phyloP scores from a whole-genome alignment of 352 stramenopile species.

The Phytophthora constricta region DNA sequence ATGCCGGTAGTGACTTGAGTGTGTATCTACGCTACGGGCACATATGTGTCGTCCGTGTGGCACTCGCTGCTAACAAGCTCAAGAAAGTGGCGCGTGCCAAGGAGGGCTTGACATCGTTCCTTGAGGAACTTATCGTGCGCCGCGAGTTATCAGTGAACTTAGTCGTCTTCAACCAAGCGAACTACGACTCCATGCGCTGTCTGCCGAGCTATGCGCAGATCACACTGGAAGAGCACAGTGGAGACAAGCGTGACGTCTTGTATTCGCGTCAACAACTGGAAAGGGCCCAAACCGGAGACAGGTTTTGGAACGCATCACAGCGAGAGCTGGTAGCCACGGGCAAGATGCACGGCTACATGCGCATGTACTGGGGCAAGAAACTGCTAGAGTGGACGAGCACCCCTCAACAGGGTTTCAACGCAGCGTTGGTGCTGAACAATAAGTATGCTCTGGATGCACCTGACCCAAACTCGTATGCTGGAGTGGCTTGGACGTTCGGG shows the following conservation, averaged over 20 bases:
- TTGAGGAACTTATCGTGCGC: conserved; percentile 98
- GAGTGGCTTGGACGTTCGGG: conserved; percentile 85
- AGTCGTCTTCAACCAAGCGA: conserved; percentile 95
- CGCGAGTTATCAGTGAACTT: conserved; percentile 98
- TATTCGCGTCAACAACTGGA: conserved; percentile 95
- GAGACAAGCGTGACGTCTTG: conserved; percentile 87
- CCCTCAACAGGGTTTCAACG: conserved; percentile 91
- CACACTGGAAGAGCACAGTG: conserved; percentile 91
- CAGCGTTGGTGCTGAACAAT: conserved; percentile 97
- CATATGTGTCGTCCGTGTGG: conserved; percentile 74
- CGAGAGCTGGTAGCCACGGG: conserved; percentile 94
- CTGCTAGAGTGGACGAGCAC: conserved; percentile 97
- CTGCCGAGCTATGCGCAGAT: conserved; percentile 92
- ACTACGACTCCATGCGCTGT: conserved; percentile 96
- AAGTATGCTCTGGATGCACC: conserved; percentile 97
- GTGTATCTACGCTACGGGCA: conserved; percentile 96
- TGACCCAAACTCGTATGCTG: conserved; percentile 95
- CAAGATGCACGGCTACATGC: conserved; percentile 93
- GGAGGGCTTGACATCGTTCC: conserved; percentile 90
- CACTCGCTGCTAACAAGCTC: conserved; percentile 60
- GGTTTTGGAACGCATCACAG: conserved; percentile 99
- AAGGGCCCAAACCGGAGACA: conserved; percentile 93
- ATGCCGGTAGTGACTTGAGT: conserved; percentile 92
- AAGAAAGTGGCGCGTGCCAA: conserved; percentile 75
- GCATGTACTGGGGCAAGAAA: conserved; percentile 99